Conservation (phyloP, 179 eudicot genomes). For the Camellia oleifera region DNA sequence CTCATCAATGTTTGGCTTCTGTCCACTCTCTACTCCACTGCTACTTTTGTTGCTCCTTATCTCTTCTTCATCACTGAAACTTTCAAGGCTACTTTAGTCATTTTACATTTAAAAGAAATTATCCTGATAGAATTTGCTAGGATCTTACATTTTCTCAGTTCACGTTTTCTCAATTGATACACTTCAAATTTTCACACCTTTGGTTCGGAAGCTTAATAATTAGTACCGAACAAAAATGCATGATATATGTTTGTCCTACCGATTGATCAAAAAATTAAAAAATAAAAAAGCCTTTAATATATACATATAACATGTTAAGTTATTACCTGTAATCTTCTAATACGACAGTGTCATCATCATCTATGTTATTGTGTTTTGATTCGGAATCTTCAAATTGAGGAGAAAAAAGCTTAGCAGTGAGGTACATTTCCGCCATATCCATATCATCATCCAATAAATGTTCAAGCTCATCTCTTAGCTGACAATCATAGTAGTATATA, state of each 20-base stretch:
- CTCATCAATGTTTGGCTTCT: conserved; percentile 11
- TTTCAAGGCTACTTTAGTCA: too few species aligned
- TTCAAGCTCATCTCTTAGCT: conserved; percentile 21
- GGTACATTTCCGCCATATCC: conserved; percentile 15
- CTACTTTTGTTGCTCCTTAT: not conserved
- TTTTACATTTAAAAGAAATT: too few species aligned
- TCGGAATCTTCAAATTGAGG: not conserved
- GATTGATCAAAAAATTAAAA: too few species aligned
- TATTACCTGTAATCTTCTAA: conserved; percentile 2
- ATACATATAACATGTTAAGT: not conserved
- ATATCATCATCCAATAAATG: conserved; percentile 19
- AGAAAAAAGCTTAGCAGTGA: conserved; percentile 7
- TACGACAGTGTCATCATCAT: not conserved
- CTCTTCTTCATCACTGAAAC: conserved; percentile 8
- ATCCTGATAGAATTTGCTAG: too few species aligned
- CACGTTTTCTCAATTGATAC: too few species aligned
- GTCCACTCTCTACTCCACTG: not conserved
- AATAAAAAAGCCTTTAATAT: too few species aligned
- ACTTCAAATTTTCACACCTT: too few species aligned
- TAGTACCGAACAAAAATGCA: too few species aligned
- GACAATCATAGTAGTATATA: not conserved
- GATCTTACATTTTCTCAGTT: too few species aligned
- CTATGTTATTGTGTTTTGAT: not conserved
- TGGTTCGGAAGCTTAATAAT: too few species aligned
- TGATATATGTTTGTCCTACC: too few species aligned